Evolutionary conservation across 257 asterid species (phyloP).

Genomic region (Nicotiana obtusifolia): DNA sequence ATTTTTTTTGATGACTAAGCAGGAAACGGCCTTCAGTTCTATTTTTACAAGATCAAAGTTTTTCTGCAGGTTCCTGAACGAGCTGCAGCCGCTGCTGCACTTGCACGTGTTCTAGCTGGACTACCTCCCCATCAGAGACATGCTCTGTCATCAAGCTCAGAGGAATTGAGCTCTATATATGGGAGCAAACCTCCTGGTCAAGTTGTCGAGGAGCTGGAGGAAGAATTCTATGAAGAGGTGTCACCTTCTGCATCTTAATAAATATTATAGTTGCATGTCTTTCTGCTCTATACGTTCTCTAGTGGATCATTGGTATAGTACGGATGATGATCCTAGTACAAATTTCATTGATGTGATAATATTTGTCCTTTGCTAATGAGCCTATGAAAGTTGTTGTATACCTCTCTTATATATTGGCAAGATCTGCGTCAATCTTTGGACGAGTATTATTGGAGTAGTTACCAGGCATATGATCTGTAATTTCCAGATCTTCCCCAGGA

Average conservation of each 20-base stretch:
- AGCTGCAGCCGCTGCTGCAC: conserved; percentile 98
- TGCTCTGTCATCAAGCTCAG: conserved; percentile 71
- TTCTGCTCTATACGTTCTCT: conserved; percentile 12
- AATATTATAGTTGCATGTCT: background rate
- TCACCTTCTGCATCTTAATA: conserved; percentile 24
- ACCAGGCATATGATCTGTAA: background rate
- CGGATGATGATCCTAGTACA: background rate
- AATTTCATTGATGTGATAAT: background rate
- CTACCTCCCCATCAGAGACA: conserved; percentile 91
- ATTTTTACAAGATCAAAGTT: background rate
- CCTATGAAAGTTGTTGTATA: background rate
- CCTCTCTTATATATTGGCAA: background rate
- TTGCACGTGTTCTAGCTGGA: conserved; percentile 92
- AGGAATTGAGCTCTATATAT: conserved; percentile 74
- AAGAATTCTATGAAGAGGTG: conserved; percentile 85
- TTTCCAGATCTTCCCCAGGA: background rate
- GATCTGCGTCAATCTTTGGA: background rate
- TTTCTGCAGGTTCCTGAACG: conserved; percentile 82
- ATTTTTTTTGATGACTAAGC: background rate
- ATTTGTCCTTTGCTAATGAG: background rate
- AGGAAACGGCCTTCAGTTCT: background rate
- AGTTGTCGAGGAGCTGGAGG: conserved; percentile 72
- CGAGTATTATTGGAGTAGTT: background rate
- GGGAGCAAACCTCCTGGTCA: conserved; percentile 60
- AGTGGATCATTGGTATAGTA: conserved; percentile 1